A percentile compares a stretch with the other conserved stretches of the same genome.
phyloP scores from a whole-genome alignment of 2,329 filamentous ascomycete genomes.

The Phialocephala subalpina region DNA sequence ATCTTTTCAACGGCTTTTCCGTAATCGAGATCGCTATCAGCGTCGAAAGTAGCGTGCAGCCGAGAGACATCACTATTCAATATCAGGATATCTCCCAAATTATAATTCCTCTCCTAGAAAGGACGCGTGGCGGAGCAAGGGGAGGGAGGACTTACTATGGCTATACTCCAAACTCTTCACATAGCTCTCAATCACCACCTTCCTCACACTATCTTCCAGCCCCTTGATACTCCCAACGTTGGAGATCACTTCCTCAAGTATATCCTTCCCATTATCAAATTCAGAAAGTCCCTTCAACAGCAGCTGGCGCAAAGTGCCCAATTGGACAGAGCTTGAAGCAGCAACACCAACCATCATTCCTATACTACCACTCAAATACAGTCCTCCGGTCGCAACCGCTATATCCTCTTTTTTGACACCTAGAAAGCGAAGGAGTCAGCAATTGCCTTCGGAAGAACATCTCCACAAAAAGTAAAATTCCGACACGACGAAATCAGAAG shows the following conservation, averaged over 20 bases:
- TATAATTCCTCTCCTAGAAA: neutral
- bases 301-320: constrained; percentile 21
- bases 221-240: constrained; percentile 31
- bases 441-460: no score
- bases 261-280: constrained; percentile 19
- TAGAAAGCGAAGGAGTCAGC: no score
- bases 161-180: constrained; percentile 37
- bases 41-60: constrained; percentile 23
- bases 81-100: constrained; percentile 2
- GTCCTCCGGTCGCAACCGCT: constrained; percentile 57
- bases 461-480: no score
- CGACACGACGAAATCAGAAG: no score
- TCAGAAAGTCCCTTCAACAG: constrained; percentile 13
- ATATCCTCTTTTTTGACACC: constrained; percentile 53
- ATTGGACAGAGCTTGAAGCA: constrained; percentile 31
- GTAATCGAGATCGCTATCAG: constrained; percentile 13
- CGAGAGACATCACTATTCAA: constrained; percentile 24
- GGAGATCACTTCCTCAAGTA: constrained; percentile 33
- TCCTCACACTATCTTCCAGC: constrained; percentile 24
- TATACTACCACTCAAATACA: constrained; percentile 49
- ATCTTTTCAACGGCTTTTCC: constrained; percentile 10
- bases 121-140: no score
- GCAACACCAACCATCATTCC: constrained; percentile 37
- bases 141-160: constrained; percentile 28
- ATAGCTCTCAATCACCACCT: constrained; percentile 34